Conservation (phyloP, 345 rosid species). For the Syzygium grande region DNA sequence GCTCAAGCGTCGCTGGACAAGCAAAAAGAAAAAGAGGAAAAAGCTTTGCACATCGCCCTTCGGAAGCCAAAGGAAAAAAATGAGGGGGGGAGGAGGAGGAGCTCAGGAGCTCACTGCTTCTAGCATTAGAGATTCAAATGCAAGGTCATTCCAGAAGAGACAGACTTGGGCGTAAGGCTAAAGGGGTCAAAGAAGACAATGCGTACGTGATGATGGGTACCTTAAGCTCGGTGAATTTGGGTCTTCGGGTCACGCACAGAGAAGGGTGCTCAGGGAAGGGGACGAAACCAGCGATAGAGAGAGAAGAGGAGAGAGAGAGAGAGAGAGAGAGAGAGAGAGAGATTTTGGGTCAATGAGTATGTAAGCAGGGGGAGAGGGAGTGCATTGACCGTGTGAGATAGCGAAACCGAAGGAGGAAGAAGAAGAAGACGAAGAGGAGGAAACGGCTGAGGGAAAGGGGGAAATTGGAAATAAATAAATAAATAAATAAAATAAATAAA, state of each 20-base stretch:
- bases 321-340: neutral
- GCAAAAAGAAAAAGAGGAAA: neutral
- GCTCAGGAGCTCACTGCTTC: neutral
- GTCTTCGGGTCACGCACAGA: conserved; percentile 19
- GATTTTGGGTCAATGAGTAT: neutral
- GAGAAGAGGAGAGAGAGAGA: neutral
- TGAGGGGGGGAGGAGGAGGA: neutral
- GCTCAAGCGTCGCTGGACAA: neutral
- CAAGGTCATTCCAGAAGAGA: neutral
- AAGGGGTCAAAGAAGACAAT: conserved; percentile 10
- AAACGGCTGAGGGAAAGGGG: neutral
- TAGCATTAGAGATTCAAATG: neutral
- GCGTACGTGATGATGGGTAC: neutral
- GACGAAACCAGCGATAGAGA: neutral
- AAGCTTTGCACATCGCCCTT: neutral
- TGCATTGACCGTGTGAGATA: neutral
- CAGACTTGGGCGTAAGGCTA: neutral
- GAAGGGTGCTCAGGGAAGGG: neutral
- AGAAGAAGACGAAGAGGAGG: neutral
- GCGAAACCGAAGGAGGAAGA: neutral
- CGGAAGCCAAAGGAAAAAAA: neutral
- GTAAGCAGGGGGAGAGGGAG: neutral
- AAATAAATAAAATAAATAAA: neutral
- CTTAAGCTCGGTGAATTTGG: neutral
- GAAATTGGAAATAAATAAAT: neutral